Percentiles rank a stretch among this genome's conserved stretches.
These are phyloP conservation scores for Erythrophleum fordii DNA, from an alignment of 306 rosid species.

Conservation along the genomic window DNA sequence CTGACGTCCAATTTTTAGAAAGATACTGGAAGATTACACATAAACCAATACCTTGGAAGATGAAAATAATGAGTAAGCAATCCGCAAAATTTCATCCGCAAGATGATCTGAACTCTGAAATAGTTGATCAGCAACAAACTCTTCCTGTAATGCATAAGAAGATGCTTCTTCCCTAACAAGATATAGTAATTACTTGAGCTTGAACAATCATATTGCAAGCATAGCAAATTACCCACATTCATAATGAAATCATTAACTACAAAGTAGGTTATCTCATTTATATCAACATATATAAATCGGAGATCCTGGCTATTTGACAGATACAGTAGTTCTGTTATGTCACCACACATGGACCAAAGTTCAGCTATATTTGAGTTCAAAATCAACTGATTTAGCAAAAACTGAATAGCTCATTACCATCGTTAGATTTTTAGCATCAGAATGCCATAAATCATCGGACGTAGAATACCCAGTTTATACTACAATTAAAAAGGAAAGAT, in stretches of 20 bases:
- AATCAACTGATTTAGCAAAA: neutral
- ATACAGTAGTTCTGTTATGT: neutral
- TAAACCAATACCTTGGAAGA: conserved; percentile 72
- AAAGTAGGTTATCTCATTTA: neutral
- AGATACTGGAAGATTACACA: conserved; percentile 15
- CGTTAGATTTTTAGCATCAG: conserved; percentile 13
- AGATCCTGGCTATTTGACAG: neutral
- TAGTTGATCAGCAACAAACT: conserved; percentile 89
- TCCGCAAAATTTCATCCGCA: conserved; percentile 66
- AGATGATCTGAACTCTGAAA: conserved; percentile 83
- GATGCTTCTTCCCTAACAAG: conserved; percentile 68
- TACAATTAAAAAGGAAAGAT: conserved; percentile 11
- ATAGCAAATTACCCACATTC: conserved; percentile 18
- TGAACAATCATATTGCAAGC: conserved; percentile 11
- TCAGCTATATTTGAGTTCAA: conserved; percentile 22
- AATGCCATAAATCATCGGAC: conserved; percentile 11
- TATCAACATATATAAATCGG: neutral
- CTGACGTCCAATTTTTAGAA: neutral
- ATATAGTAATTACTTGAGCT: conserved; percentile 29
- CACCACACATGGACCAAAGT: conserved; percentile 20
- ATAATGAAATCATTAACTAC: neutral
- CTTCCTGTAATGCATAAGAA: conserved; percentile 84
- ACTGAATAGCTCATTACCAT: neutral
- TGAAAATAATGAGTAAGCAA: conserved; percentile 66
- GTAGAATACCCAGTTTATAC: conserved; percentile 28